A percentile compares a stretch with the other conserved stretches of the same genome.
Conservation (phyloP, 2,329 filamentous ascomycete genomes). For the Tolypocladium ovalisporum region DNA sequence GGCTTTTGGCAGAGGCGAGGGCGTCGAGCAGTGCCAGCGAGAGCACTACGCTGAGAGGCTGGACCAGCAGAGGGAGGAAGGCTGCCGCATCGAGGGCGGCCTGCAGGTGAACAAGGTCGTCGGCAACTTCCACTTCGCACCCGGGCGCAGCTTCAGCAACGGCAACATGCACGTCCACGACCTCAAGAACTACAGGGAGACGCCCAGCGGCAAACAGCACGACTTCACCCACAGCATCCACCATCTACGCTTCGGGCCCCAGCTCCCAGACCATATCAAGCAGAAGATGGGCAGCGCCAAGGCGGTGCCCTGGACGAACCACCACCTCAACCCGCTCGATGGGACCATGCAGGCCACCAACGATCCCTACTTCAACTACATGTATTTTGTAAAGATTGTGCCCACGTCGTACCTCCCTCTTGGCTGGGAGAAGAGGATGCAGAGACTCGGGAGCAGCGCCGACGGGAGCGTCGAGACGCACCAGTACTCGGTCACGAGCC, state of each 20-base stretch:
- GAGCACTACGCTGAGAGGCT: constrained; percentile 89
- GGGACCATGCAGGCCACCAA: constrained; percentile 62
- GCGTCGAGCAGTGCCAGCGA: constrained; percentile 87
- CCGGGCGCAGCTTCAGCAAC: constrained; percentile 89
- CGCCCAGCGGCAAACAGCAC: constrained; percentile 57
- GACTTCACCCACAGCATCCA: constrained; percentile 87
- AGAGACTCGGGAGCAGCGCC: constrained; percentile 30
- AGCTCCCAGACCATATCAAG: constrained; percentile 63
- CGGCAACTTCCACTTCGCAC: constrained; percentile 97
- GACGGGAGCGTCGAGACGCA: constrained; percentile 90
- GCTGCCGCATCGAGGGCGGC: constrained; percentile 85
- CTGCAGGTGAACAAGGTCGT: constrained; percentile 97
- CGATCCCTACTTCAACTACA: constrained; percentile 86
- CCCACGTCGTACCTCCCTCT: constrained; percentile 90
- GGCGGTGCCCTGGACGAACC: constrained; percentile 63
- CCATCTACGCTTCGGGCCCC: constrained; percentile 82
- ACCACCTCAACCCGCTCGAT: constrained; percentile 89
- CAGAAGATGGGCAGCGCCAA: constrained; percentile 45
- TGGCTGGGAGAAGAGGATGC: constrained; percentile 61
- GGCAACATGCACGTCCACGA: constrained; percentile 98
- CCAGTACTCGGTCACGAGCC: constrained; percentile 95
- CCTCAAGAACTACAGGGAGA: constrained; percentile 86
- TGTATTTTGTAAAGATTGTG: constrained; percentile 99
- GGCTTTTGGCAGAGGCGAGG: constrained; percentile 88
- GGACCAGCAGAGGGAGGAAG: constrained; percentile 79